These are phyloP conservation scores for Phellopilus nigrolimitatus DNA, from an alignment of 1,284 basidiomycete species.

Conservation along the genomic window DNA sequence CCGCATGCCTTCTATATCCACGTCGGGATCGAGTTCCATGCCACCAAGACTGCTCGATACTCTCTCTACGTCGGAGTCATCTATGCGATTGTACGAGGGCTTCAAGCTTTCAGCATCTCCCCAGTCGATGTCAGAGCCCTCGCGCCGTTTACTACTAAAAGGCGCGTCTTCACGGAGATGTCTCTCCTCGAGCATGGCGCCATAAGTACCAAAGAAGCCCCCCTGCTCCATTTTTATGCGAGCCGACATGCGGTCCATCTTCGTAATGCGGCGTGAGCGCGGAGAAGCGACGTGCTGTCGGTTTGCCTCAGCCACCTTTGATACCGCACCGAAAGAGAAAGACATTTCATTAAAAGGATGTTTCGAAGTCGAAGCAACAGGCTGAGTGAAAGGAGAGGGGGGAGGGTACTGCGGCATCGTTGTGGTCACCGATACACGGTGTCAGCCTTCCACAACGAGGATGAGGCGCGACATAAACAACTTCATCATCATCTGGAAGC, in stretches of 20 bases:
- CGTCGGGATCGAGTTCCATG: constrained; percentile 57
- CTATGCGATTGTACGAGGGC: constrained; percentile 23
- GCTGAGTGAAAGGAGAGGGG: neutral
- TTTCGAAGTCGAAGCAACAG: neutral
- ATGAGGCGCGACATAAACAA: constrained; percentile 39
- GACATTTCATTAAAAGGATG: neutral
- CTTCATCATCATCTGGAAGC: constrained; percentile 30
- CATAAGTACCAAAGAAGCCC: constrained; percentile 44
- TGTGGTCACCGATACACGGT: too few species aligned
- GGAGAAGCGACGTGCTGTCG: constrained; percentile 5
- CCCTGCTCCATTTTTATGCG: constrained; percentile 30
- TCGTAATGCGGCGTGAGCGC: constrained; percentile 2
- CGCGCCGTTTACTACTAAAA: constrained; percentile 43
- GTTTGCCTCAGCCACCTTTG: constrained; percentile 3
- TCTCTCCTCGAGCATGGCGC: constrained; percentile 54
- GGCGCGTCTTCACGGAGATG: constrained; percentile 41
- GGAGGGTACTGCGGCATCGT: neutral
- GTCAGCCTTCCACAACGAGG: constrained; percentile 26
- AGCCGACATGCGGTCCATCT: constrained; percentile 21
- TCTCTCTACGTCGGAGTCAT: constrained; percentile 31
- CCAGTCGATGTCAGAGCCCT: constrained; percentile 69
- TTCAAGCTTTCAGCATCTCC: constrained; percentile 41
- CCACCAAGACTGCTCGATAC: constrained; percentile 36
- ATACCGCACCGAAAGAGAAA: constrained; percentile 6
- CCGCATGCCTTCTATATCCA: constrained; percentile 47